These are phyloP conservation scores for Hansenula lynferdii DNA, from an alignment of 1,139 yeast genomes.

Conservation along the genomic window DNA sequence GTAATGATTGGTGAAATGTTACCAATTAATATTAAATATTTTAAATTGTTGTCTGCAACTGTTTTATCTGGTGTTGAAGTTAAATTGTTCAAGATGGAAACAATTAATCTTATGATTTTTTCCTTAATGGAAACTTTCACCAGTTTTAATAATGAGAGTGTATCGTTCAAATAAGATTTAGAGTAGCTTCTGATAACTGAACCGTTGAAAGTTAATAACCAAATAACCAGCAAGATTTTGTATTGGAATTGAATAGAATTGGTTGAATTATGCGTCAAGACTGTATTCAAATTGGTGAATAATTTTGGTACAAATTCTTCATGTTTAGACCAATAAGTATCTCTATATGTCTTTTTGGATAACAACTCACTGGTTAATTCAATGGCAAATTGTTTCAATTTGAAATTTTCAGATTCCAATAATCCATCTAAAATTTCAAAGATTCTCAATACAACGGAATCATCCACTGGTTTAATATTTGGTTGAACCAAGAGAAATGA, in stretches of 20 bases:
- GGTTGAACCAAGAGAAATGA: slow-evolving; percentile 29
- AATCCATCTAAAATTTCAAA: slow-evolving; percentile 43
- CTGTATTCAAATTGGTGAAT: slow-evolving; percentile 33
- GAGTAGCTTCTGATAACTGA: slow-evolving; percentile 50
- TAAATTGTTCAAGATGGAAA: slow-evolving; percentile 67
- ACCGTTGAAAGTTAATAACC: slow-evolving; percentile 79
- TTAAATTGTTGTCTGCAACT: slow-evolving; percentile 33
- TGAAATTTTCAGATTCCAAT: slow-evolving; percentile 43
- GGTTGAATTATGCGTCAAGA: slow-evolving; percentile 30
- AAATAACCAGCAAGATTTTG: slow-evolving; percentile 67
- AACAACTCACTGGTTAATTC: slow-evolving; percentile 65
- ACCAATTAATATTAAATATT: slow-evolving; percentile 70
- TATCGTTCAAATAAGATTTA: slow-evolving; percentile 32
- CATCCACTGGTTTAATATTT: slow-evolving; percentile 6
- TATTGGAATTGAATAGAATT: slow-evolving; percentile 77
- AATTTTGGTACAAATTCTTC: slow-evolving; percentile 53
- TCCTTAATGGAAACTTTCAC: slow-evolving; percentile 84
- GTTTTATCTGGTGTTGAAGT: slow-evolving; percentile 30
- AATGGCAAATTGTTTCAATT: slow-evolving; percentile 58
- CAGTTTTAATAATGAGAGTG: slow-evolving; percentile 54
- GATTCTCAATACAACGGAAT: slow-evolving; percentile 31
- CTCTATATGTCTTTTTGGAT: slow-evolving; percentile 53
- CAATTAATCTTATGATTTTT: slow-evolving; percentile 78
- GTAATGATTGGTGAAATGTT: slow-evolving; percentile 69
- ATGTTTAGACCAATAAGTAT: slow-evolving; percentile 50